Percentiles rank a stretch among this genome's conserved stretches.
phyloP scores from a whole-genome alignment of 306 rosid species.

The Medicago lupulina region DNA sequence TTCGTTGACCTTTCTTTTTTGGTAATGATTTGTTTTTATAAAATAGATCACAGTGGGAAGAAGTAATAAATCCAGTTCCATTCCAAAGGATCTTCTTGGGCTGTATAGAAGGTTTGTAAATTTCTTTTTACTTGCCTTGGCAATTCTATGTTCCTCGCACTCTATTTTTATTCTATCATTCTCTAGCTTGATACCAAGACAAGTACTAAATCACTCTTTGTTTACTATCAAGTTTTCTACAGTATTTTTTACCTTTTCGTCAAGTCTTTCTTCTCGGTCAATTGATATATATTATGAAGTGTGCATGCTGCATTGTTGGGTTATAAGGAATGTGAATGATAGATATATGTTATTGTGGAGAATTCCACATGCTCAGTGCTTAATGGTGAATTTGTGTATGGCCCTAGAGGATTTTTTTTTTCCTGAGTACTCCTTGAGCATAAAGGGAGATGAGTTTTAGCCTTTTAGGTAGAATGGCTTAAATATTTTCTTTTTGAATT shows the following conservation, averaged over 20 bases:
- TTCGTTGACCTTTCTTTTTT: conserved; percentile 2
- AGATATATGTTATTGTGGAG: background rate
- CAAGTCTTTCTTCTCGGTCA: conserved; percentile 32
- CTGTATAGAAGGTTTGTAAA: conserved; percentile 68
- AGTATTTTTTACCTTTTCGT: background rate
- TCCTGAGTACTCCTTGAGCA: background rate
- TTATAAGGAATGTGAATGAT: conserved; percentile 30
- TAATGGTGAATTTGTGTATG: conserved; percentile 24
- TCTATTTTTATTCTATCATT: conserved; percentile 19
- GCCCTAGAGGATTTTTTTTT: conserved; percentile 1
- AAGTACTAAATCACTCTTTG: conserved; percentile 3
- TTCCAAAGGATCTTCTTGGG: conserved; percentile 70
- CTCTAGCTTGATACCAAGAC: conserved; percentile 31
- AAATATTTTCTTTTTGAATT: conserved; percentile 23
- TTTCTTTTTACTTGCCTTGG: conserved; percentile 33
- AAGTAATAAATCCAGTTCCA: conserved; percentile 49
- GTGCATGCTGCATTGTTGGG: conserved; percentile 24
- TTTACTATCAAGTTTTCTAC: conserved; percentile 31
- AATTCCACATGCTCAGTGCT: conserved; percentile 21
- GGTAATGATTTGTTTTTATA: conserved; percentile 24
- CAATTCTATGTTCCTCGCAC: background rate
- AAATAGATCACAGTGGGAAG: conserved; percentile 52
- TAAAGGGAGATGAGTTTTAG: background rate
- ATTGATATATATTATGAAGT: conserved; percentile 4
- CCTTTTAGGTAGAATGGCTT: background rate